Evolutionary conservation across 768 basidiomycete species (phyloP).

Genomic region (Amanita molliuscula): DNA sequence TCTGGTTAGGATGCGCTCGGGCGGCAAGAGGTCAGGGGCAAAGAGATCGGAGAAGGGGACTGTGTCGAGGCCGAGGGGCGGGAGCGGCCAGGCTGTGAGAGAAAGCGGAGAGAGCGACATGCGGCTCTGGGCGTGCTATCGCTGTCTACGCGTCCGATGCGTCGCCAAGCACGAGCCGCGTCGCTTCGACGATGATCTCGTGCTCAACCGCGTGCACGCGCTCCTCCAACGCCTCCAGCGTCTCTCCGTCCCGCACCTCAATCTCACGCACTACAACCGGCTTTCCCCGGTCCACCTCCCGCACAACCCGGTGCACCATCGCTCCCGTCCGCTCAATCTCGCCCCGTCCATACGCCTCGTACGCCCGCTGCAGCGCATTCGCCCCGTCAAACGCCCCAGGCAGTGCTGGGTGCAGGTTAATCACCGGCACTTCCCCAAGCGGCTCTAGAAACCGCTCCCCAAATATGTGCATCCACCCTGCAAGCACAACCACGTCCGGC

Average conservation of each 20-base stretch:
- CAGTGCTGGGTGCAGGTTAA: constrained; percentile 94
- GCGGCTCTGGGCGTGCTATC: constrained; percentile 6
- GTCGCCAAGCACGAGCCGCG: constrained; percentile 57
- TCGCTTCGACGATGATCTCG: constrained; percentile 82
- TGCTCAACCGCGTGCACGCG: constrained; percentile 81
- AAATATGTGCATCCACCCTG: constrained; percentile 98
- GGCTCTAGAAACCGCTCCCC: constrained; percentile 71
- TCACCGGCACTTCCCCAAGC: constrained; percentile 61
- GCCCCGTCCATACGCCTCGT: constrained; percentile 77
- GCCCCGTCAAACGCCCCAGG: constrained; percentile 96
- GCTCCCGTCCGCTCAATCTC: constrained; percentile 72
- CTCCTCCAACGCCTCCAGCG: constrained; percentile 60
- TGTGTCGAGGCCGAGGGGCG: constrained; percentile 2
- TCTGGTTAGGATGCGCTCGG: neutral
- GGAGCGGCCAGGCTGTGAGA: neutral
- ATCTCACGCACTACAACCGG: constrained; percentile 79
- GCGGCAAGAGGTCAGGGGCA: neutral
- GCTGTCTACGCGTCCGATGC: constrained; percentile 19
- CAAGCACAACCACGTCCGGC: constrained; percentile 88
- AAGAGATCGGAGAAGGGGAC: constrained; percentile 4
- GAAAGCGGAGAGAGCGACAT: neutral
- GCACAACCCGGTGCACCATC: constrained; percentile 92
- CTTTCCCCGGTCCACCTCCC: constrained; percentile 87
- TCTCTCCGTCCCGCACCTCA: constrained; percentile 60
- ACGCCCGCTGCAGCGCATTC: constrained; percentile 84